Percentiles rank a stretch among this genome's conserved stretches.
Evolutionary conservation across 129 eudicot species (phyloP).

Genomic region (Helianthus tuberosus): DNA sequence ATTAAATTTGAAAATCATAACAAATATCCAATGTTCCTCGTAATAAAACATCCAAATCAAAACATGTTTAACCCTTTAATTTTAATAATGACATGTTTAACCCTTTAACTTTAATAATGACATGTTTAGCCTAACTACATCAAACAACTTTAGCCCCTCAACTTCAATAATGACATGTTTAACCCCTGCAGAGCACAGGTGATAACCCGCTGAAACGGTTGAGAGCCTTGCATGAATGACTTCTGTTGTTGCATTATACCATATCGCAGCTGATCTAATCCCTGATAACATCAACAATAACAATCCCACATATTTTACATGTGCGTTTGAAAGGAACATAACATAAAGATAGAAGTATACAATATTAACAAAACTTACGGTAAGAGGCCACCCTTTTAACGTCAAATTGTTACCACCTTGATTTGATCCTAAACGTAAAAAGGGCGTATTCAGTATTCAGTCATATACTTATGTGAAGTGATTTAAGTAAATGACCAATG

Average conservation of each 20-base stretch:
- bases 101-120: no score
- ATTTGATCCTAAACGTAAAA: conserved; percentile 71
- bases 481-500: neutral
- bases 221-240: conserved; percentile 90
- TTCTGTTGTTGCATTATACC: conserved; percentile 95
- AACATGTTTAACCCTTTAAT: no score
- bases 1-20: no score
- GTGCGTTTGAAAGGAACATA: neutral
- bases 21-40: no score
- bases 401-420: conserved; percentile 93
- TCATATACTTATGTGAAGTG: conserved; percentile 16
- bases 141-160: no score
- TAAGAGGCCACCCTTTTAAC: conserved; percentile 98
- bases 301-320: neutral
- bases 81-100: no score
- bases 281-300: conserved; percentile 49
- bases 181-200: no score
- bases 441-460: neutral
- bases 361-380: conserved; percentile 53
- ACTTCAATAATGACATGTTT: no score
- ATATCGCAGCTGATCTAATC: conserved; percentile 75
- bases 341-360: neutral
- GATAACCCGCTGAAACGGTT: conserved; percentile 85
- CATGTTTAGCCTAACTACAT: no score
- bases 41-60: no score